Evolutionary conservation across 805 yeast species (phyloP).

Genomic region (Candida coleopterorum): DNA sequence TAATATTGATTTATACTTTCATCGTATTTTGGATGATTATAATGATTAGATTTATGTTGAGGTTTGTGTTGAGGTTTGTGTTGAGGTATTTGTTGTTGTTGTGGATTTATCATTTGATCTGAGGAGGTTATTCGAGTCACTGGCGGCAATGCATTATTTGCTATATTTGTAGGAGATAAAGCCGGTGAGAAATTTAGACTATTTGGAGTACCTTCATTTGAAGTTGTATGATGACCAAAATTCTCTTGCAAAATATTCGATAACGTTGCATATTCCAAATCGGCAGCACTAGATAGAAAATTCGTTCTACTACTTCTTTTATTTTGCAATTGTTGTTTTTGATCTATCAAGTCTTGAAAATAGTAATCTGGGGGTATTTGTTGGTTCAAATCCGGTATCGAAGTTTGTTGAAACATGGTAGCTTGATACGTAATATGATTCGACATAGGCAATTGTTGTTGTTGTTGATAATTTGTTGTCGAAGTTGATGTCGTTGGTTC

Average conservation of each 20-base stretch:
- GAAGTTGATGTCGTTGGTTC: slow-evolving; percentile 39
- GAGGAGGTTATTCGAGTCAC: slow-evolving; percentile 9
- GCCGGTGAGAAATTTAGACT: slow-evolving; percentile 31
- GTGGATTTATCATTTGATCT: slow-evolving; percentile 12
- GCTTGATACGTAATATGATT: slow-evolving; percentile 9
- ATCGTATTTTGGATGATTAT: slow-evolving; percentile 45
- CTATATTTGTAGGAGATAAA: slow-evolving; percentile 28
- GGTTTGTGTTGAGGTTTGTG: slow-evolving; percentile 1
- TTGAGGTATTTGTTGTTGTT: slow-evolving; percentile 10
- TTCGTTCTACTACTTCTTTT: slow-evolving; percentile 29
- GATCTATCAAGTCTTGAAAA: slow-evolving; percentile 1
- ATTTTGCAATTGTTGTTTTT: background rate
- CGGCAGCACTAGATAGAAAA: slow-evolving; percentile 68
- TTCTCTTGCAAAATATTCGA: slow-evolving; percentile 59
- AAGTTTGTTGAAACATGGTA: slow-evolving; percentile 14
- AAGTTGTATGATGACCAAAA: slow-evolving; percentile 24
- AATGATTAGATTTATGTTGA: slow-evolving; percentile 12
- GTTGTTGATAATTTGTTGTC: slow-evolving; percentile 7
- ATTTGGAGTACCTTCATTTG: slow-evolving; percentile 36
- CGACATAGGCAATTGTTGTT: background rate
- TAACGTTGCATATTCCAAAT: slow-evolving; percentile 64
- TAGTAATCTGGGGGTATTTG: slow-evolving; percentile 7
- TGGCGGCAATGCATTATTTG: background rate
- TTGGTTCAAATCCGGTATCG: slow-evolving; percentile 6
- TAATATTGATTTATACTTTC: slow-evolving; percentile 62